phyloP scores from a whole-genome alignment of 305 asterid genomes.

The Fraxinus sp. region DNA sequence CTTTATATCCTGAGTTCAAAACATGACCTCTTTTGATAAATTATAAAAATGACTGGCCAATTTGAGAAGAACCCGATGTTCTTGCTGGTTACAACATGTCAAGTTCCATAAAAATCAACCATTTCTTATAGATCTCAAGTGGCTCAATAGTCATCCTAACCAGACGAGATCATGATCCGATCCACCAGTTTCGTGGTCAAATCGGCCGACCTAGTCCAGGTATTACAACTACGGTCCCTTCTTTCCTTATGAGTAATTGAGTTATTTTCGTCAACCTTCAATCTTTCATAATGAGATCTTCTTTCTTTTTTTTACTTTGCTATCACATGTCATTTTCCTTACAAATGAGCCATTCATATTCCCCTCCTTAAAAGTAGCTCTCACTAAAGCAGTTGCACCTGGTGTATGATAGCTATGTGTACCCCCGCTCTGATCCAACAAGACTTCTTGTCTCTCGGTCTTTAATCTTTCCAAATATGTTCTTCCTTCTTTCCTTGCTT shows the following conservation, averaged over 20 bases:
- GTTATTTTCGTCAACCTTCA: not conserved
- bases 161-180: not conserved
- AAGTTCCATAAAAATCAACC: not conserved
- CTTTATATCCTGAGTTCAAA: not conserved
- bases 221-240: not conserved
- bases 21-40: not conserved
- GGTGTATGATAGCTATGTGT: not conserved
- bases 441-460: not conserved
- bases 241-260: not conserved
- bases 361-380: not conserved
- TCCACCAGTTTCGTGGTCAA: not conserved
- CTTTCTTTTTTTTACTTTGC: not conserved
- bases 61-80: not conserved
- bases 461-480: not conserved
- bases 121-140: not conserved
- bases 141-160: not conserved
- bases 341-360: not conserved
- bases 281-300: not conserved
- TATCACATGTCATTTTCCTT: not conserved
- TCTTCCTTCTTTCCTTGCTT: not conserved
- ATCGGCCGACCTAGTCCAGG: not conserved
- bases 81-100: not conserved
- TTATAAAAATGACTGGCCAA: not conserved
- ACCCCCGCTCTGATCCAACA: not conserved
- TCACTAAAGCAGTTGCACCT: not conserved